phyloP scores from a whole-genome alignment of 495 filamentous ascomycete species.

The Annulohypoxylon stygium region DNA sequence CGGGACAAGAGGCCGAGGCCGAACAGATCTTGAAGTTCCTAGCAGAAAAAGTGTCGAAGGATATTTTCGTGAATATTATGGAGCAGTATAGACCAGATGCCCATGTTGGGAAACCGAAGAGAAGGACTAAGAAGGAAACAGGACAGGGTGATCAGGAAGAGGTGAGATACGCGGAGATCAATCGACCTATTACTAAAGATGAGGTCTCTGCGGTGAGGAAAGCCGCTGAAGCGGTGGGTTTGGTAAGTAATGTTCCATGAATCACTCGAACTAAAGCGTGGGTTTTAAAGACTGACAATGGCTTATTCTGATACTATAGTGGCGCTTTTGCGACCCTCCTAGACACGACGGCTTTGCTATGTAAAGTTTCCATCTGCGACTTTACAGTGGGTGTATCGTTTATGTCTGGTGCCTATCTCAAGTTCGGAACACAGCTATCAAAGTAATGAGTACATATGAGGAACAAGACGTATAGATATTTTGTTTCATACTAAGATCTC shows the following conservation, averaged over 20 bases:
- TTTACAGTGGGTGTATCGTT: no score
- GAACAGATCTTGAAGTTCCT: conserved; percentile 77
- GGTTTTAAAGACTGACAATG: not conserved
- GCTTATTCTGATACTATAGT: conserved; percentile 49
- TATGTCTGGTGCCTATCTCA: not conserved
- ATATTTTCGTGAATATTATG: conserved; percentile 80
- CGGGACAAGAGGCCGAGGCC: conserved; percentile 75
- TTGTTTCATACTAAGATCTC: not conserved
- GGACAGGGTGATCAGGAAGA: conserved; percentile 52
- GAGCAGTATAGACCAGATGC: conserved; percentile 83
- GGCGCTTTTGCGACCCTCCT: conserved; percentile 79
- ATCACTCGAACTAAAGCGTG: not conserved
- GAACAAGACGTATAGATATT: not conserved
- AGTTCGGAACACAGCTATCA: not conserved
- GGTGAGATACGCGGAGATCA: conserved; percentile 79
- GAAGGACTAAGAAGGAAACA: conserved; percentile 44
- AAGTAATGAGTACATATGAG: not conserved
- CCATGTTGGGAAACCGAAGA: conserved; percentile 76
- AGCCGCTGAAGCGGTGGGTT: conserved; percentile 74
- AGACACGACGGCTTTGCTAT: conserved; percentile 78
- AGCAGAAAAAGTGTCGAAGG: conserved; percentile 72
- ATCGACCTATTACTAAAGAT: conserved; percentile 72
- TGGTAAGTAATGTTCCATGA: conserved; percentile 49
- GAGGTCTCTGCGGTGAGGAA: conserved; percentile 72
- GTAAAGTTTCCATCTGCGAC: conserved; percentile 49